Evolutionary conservation across 352 stramenopile species (phyloP).

Genomic region (Phytophthora tentaculata): DNA sequence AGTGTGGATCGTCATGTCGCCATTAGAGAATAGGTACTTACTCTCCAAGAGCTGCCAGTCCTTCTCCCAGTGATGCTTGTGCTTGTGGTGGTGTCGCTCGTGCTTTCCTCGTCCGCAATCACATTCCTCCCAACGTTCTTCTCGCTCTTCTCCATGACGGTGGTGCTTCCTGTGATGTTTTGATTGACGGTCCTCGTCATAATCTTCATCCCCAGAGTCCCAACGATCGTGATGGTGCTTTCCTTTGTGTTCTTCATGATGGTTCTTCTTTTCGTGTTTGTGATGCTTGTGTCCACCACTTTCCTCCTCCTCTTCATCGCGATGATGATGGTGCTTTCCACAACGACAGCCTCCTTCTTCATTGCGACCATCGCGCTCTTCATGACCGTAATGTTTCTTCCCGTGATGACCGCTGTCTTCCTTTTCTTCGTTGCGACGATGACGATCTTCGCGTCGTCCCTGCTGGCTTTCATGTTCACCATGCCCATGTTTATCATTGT

Average conservation of each 20-base stretch:
- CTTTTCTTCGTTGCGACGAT: constrained; percentile 14
- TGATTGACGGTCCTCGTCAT: constrained; percentile 1
- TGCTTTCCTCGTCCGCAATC: constrained; percentile 16
- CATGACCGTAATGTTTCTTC: constrained; percentile 10
- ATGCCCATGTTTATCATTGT: constrained; percentile 3
- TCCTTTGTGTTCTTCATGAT: constrained; percentile 19
- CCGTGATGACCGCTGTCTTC: neutral
- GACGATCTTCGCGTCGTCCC: constrained; percentile 4
- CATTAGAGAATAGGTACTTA: constrained; percentile 35
- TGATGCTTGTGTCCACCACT: constrained; percentile 7
- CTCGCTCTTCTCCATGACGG: constrained; percentile 14
- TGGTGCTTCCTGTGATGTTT: constrained; percentile 10
- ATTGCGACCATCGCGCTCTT: constrained; percentile 1
- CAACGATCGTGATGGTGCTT: constrained; percentile 8
- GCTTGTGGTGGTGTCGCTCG: constrained; percentile 14
- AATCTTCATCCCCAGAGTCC: constrained; percentile 1
- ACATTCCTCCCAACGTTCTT: constrained; percentile 18
- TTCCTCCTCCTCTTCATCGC: constrained; percentile 14
- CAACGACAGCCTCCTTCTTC: constrained; percentile 2
- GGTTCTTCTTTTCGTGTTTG: constrained; percentile 24
- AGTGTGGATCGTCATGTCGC: constrained; percentile 25
- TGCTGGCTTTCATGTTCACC: constrained; percentile 4
- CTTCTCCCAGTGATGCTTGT: constrained; percentile 17
- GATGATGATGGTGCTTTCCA: constrained; percentile 1
- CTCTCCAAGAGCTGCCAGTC: constrained; percentile 18